phyloP scores from a whole-genome alignment of 2,329 filamentous ascomycete species.

The Bertia moriformis region DNA sequence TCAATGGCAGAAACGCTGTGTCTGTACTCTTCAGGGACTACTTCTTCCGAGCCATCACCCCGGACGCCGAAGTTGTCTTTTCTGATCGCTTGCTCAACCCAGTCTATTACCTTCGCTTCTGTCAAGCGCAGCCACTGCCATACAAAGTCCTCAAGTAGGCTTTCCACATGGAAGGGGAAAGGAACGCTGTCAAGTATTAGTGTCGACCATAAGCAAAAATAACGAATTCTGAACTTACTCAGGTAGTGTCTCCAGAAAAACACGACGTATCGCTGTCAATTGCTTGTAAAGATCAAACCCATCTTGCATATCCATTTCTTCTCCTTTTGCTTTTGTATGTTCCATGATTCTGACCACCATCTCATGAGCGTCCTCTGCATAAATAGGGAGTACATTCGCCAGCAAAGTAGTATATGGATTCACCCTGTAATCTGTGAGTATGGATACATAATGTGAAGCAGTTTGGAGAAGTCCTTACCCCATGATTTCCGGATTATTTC shows the following conservation, averaged over 20 bases:
- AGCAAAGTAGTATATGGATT: conserved; percentile 35
- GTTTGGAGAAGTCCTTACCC: conserved; percentile 18
- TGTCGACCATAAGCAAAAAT: background rate
- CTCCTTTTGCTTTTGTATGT: conserved; percentile 37
- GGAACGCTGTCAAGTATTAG: conserved; percentile 14
- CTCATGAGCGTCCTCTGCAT: conserved; percentile 53
- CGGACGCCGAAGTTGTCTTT: conserved; percentile 52
- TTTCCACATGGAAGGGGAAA: conserved; percentile 57
- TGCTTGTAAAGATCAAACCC: conserved; percentile 61
- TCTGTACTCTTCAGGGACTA: conserved; percentile 45
- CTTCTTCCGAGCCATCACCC: conserved; percentile 30
- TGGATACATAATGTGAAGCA: background rate
- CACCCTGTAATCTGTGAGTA: conserved; percentile 2
- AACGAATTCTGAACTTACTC: conserved; percentile 8
- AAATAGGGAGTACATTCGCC: conserved; percentile 51
- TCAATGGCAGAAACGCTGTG: conserved; percentile 61
- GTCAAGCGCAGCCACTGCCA: conserved; percentile 59
- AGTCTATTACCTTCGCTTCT: conserved; percentile 49
- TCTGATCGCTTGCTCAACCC: conserved; percentile 57
- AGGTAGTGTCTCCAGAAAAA: conserved; percentile 46
- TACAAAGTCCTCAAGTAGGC: conserved; percentile 54
- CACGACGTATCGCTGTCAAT: conserved; percentile 48
- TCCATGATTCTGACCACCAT: conserved; percentile 52
- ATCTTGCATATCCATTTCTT: conserved; percentile 54
- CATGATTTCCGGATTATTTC: conserved; percentile 56